Evolutionary conservation across 768 basidiomycete species (phyloP), one percentile per base, ranked within the genome.

Genomic region (Phanerodontia chrysosporium): DNA sequence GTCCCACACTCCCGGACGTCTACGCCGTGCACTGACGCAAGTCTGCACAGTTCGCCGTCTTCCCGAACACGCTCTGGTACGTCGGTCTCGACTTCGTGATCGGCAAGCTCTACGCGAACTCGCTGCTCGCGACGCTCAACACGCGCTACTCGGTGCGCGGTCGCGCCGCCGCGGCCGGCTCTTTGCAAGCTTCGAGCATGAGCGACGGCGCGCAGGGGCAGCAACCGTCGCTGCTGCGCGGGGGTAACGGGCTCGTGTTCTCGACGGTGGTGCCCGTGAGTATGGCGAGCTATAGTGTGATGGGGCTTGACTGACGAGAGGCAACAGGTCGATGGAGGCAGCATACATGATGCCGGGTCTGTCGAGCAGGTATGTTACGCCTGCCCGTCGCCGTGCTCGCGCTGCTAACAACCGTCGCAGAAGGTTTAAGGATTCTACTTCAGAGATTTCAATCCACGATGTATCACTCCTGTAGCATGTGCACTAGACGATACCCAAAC

Each of bases 81-180:
- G 73, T 80, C 59, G 78, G 77, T 2, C 73, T 82, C 51, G 81
- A 80, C 60, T 80, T 80, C 52, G 71, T 78, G 27, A 74, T 80
- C 44, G 80, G 80, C 51, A 80, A 80, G 67, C 67, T 61, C 49
- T 61, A 61, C 52, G 60, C 60, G 10, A 61, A 58, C 45, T 61
- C 60, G 6, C 45, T 61, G 16, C 56, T 61, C 28, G 60, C 60
- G 35, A 61, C 60, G 24, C 57, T 61, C 7, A 61, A 61, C 52
- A 61, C 60, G 25, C 60, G 60, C 16, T 49, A 58, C 45, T 61
- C 60, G 3, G 25, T 54, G 3, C 60, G 60, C n/a, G 51, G 51
- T 18, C 60, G 60, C 12, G 49, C 18, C 39, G 44, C 51, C 49
- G 51, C 36, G 9, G 46, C 21, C 22, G 49, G 18, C 25, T 5